Conservation (phyloP, 2,329 filamentous ascomycete species). For the Hirsutella thompsonii region DNA sequence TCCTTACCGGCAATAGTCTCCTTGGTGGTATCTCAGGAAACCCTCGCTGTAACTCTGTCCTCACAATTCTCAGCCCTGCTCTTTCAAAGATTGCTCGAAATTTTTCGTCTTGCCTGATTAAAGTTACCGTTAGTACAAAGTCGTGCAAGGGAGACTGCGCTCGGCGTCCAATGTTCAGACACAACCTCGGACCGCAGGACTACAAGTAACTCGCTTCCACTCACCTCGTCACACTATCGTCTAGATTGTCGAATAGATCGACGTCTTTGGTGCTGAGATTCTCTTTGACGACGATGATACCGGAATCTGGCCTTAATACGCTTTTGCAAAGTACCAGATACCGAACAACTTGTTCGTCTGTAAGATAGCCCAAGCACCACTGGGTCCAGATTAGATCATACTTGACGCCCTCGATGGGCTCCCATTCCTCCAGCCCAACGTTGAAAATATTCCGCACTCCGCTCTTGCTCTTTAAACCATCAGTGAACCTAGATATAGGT, state of each 20-base stretch:
- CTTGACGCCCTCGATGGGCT: conserved; percentile 23
- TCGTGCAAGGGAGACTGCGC: no score
- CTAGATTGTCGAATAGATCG: conserved; percentile 71
- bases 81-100: conserved; percentile 57
- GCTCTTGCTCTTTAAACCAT: conserved; percentile 39
- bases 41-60: conserved; percentile 59
- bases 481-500: conserved; percentile 71
- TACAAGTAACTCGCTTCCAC: no score
- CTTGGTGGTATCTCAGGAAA: conserved; percentile 41
- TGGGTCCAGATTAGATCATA: conserved; percentile 86
- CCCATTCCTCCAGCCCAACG: conserved; percentile 63
- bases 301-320: conserved; percentile 16
- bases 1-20: conserved; percentile 56
- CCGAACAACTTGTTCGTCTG: conserved; percentile 54
- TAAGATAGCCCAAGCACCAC: conserved; percentile 80
- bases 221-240: no score
- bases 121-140: no score
- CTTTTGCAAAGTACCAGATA: conserved; percentile 52
- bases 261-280: conserved; percentile 47
- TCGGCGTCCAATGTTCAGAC: no score
- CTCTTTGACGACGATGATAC: conserved; percentile 39
- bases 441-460: conserved; percentile 55
- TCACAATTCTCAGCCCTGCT: conserved; percentile 56
- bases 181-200: no score
- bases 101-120: conserved; percentile 56